Evolutionary conservation across 805 yeast genomes (phyloP).

Genomic region (Debaryomyces castellii): DNA sequence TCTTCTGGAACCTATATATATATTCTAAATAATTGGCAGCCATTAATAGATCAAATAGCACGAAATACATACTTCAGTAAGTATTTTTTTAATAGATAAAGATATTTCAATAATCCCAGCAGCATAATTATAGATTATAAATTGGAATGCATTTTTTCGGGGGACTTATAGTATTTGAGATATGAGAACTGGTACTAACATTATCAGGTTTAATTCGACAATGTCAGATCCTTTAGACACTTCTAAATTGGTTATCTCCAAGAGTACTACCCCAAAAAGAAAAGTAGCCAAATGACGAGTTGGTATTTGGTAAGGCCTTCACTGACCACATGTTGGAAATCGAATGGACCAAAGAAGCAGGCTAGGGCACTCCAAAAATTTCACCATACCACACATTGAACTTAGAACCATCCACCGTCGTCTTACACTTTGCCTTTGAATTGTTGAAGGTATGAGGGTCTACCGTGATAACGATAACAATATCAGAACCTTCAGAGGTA

Average conservation of each 20-base stretch:
- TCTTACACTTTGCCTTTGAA: conserved; percentile 93
- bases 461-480: conserved; percentile 64
- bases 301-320: conserved; percentile 52
- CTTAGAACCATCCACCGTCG: conserved; percentile 86
- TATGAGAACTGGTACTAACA: conserved; percentile 5
- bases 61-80: neutral
- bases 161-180: neutral
- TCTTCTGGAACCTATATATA: neutral
- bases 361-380: conserved; percentile 90
- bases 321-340: conserved; percentile 87
- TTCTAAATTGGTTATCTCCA: conserved; percentile 32
- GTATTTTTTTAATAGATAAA: neutral
- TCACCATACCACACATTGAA: conserved; percentile 76
- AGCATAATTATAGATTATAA: neutral
- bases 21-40: neutral
- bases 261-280: conserved; percentile 37
- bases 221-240: conserved; percentile 35
- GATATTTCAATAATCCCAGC: neutral
- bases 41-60: neutral
- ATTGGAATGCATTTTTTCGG: neutral
- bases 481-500: conserved; percentile 84
- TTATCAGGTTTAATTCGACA: conserved; percentile 1
- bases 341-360: conserved; percentile 73
- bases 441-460: conserved; percentile 94
- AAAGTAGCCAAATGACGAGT: conserved; percentile 37